Conservation (phyloP, 805 yeast genomes). For the Spathaspora hagerdaliae region DNA sequence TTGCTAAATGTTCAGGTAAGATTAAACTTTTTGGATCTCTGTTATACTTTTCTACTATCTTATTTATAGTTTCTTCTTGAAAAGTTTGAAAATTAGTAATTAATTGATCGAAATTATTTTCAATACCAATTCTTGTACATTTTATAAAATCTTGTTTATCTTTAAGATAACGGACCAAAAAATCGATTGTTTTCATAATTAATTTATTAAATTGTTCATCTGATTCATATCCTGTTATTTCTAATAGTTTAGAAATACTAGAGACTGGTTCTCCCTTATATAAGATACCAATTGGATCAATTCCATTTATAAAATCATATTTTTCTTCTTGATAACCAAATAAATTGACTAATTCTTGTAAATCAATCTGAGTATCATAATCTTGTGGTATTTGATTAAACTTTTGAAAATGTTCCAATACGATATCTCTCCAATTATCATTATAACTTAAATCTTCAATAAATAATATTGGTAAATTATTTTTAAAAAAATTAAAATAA, state of each 20-base stretch:
- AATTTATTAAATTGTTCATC: not conserved
- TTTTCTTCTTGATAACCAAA: slow-evolving; percentile 22
- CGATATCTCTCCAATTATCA: slow-evolving; percentile 44
- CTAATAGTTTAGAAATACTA: not conserved
- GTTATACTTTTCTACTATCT: slow-evolving; percentile 8
- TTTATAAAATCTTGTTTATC: not conserved
- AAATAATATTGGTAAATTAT: slow-evolving; percentile 25
- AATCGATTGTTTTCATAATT: not conserved
- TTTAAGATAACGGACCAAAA: slow-evolving; percentile 1
- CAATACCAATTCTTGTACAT: no score
- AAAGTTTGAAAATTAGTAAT: slow-evolving; percentile 1
- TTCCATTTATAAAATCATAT: slow-evolving; percentile 22
- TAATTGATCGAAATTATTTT: slow-evolving; percentile 4
- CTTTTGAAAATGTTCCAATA: slow-evolving; percentile 13
- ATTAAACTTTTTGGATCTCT: slow-evolving; percentile 2
- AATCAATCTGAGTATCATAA: slow-evolving; percentile 18
- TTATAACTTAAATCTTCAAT: slow-evolving; percentile 64
- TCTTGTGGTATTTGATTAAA: slow-evolving; percentile 18
- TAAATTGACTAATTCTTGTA: slow-evolving; percentile 19
- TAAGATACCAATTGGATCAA: slow-evolving; percentile 18
- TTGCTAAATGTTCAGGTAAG: slow-evolving; percentile 11
- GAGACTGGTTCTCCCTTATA: slow-evolving; percentile 1
- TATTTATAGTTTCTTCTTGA: slow-evolving; percentile 2
- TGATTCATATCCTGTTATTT: not conserved
- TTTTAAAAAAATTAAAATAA: slow-evolving; percentile 14